These are phyloP conservation scores for Xerocomus tenax DNA, from an alignment of 1,284 basidiomycete species.

Conservation along the genomic window DNA sequence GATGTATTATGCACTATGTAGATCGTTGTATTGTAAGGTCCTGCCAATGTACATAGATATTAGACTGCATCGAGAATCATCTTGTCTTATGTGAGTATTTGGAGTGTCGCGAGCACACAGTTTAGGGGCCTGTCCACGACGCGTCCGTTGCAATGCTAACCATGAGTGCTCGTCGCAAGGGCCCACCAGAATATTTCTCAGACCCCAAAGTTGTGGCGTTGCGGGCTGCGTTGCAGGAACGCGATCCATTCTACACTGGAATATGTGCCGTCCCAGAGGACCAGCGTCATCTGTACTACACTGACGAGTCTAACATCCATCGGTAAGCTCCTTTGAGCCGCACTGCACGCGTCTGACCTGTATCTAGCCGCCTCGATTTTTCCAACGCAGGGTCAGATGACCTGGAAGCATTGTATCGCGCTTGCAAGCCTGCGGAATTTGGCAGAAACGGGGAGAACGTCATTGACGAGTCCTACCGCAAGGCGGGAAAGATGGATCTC, in stretches of 20 bases:
- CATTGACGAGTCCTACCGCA: conserved; percentile 24
- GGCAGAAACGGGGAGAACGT: conserved; percentile 6
- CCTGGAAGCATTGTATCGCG: conserved; percentile 3
- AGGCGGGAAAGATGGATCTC: conserved; percentile 31
- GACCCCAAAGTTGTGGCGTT: not conserved
- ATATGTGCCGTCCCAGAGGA: conserved; percentile 6
- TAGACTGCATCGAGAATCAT: no score
- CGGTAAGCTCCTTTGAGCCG: not conserved
- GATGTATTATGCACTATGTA: not conserved
- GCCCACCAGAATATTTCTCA: not conserved
- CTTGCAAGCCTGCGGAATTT: conserved; percentile 13
- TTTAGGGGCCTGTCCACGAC: no score
- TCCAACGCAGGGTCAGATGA: not conserved
- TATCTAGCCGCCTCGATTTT: conserved; percentile 8
- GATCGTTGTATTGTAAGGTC: not conserved
- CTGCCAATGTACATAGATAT: not conserved
- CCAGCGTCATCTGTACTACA: conserved; percentile 9
- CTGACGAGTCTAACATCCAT: not conserved
- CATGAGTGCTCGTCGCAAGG: not conserved
- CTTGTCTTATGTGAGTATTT: no score
- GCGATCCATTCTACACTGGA: conserved; percentile 3
- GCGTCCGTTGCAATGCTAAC: not conserved
- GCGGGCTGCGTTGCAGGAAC: not conserved
- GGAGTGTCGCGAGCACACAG: no score
- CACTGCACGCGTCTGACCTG: not conserved